Evolutionary conservation across 2,329 filamentous ascomycete species (phyloP), one percentile per base, ranked within the genome.

Genomic region (Emydomyces testavorans): DNA sequence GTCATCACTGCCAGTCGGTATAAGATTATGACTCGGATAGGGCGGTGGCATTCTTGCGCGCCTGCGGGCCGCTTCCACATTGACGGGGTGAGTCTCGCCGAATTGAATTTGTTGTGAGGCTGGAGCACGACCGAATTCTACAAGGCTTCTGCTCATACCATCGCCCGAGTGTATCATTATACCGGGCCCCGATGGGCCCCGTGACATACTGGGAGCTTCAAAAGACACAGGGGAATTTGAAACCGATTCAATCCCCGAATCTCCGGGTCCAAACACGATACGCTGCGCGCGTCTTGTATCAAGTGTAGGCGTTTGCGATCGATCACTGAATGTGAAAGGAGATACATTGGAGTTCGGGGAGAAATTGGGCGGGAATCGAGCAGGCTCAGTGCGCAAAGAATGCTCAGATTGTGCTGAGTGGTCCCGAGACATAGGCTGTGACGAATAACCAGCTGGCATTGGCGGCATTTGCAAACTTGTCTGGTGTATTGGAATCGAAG

Each of bases 361-460:
- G 42, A 46, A 50, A 18, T 31, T 52, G 6, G 49, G 52, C 4
- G 52, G 52, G 8, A 51, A 40, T 21, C 51, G 44, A 10, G 40
- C 20, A 28, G 56, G 55, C 15, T 58, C 57, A 3, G 57, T 57
- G 23, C 53, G 51, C 21, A 56, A 48, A 11, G 59, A 60, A 20
- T 52, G 49, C 15, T 52, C 44, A 8, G 58, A 60, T 51, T 58
- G 57, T 15, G 46, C 47, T 11, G 60, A 62, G 11, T 46, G 49
- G 35, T 61, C 57, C 44, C 60, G 53, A 15, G 56, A 57, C 58
- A 62, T 59, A 24, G 60, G 58, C 41, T 60, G 55, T 8, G 57
- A 60, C 23, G 52, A 56, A 46, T 60, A 58, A n/a, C 58, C 58
- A 37, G 49, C 32, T 1, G 56, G 58, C 20, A 56, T 43, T 13